phyloP scores from a whole-genome alignment of 2,329 filamentous ascomycete genomes.

The Plenodomus lindquistii region DNA sequence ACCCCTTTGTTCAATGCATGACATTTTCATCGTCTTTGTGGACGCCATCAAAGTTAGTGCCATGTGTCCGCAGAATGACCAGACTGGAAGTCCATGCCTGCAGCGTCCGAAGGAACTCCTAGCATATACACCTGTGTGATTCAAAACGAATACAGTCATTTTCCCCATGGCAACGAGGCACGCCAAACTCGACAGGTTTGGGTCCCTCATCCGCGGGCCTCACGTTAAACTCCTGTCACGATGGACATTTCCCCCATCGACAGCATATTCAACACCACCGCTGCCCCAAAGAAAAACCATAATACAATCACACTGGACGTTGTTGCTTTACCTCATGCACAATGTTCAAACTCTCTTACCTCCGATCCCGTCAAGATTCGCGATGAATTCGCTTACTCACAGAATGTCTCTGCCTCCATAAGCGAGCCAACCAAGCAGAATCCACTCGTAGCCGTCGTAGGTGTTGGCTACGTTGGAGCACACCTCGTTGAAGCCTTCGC shows the following conservation, averaged over 20 bases:
- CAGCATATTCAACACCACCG: conserved; percentile 5
- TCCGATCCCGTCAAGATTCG: neutral
- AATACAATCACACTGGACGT: conserved; percentile 2
- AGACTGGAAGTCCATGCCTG: too few relatives aligned
- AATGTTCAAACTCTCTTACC: conserved; percentile 5
- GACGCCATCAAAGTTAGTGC: too few relatives aligned
- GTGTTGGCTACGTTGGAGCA: conserved; percentile 58
- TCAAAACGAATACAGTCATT: too few relatives aligned
- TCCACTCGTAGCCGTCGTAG: conserved; percentile 49
- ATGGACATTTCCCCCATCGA: conserved; percentile 9
- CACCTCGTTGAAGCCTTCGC: conserved; percentile 55
- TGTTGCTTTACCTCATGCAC: conserved; percentile 8
- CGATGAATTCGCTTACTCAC: neutral
- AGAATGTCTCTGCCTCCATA: neutral
- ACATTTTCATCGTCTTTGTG: too few relatives aligned
- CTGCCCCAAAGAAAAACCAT: conserved; percentile 1
- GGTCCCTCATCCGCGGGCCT: too few relatives aligned
- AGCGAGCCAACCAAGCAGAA: neutral
- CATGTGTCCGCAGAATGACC: too few relatives aligned
- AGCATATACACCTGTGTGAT: too few relatives aligned
- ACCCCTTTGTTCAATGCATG: too few relatives aligned
- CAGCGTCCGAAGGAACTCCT: too few relatives aligned
- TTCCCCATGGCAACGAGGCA: too few relatives aligned
- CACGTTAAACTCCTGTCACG: neutral
- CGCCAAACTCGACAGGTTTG: too few relatives aligned